Conservation (phyloP, 371 early-diverging fungal genomes). For the Smittium mucronatum region DNA sequence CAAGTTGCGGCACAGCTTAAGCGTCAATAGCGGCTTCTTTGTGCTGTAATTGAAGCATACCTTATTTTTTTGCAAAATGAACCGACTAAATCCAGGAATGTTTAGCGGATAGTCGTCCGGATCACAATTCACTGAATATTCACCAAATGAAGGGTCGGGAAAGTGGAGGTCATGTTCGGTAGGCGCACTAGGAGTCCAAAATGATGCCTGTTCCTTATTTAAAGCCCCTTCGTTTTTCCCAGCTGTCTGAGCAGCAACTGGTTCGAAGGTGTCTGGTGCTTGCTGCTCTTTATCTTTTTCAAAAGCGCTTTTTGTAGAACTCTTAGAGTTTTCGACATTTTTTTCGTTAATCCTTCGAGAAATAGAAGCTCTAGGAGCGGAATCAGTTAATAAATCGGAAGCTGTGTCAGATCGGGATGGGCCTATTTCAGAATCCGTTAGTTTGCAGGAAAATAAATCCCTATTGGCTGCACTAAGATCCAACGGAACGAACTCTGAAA, state of each 20-base stretch:
- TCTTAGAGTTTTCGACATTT: not conserved
- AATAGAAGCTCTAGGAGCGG: not conserved
- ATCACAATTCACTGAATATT: not conserved
- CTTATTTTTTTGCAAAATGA: not conserved
- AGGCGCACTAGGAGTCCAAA: not conserved
- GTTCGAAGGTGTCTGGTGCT: not conserved
- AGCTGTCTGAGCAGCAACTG: not conserved
- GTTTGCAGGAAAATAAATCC: not conserved
- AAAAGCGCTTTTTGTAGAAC: constrained; percentile 1
- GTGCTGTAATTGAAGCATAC: not conserved
- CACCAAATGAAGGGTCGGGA: not conserved
- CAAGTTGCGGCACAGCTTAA: constrained; percentile 2
- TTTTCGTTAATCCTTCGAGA: not conserved
- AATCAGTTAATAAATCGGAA: not conserved
- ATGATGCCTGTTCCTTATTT: not conserved
- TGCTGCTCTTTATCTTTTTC: not conserved
- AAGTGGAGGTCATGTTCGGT: not conserved
- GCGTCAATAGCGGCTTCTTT: not conserved
- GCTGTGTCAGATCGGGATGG: not conserved
- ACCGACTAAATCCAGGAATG: not conserved
- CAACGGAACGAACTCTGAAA: not conserved
- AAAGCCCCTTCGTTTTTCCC: not conserved
- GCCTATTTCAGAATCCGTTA: not conserved
- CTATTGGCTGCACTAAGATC: not conserved
- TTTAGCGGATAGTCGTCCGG: constrained; percentile 7